Evolutionary conservation across 495 filamentous ascomycete species (phyloP).

Genomic region (Daldinia concentrica): DNA sequence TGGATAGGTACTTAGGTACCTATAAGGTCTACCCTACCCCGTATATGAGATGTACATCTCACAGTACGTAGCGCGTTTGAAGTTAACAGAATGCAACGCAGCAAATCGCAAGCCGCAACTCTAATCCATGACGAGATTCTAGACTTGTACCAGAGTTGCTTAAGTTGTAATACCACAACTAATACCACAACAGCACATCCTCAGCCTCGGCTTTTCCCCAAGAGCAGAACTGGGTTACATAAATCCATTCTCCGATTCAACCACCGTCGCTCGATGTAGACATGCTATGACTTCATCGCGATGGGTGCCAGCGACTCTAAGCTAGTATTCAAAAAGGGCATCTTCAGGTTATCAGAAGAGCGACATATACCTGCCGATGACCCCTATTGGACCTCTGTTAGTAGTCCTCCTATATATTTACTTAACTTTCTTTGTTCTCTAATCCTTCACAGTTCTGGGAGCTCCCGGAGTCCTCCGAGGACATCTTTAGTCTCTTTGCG

Average conservation of each 20-base stretch:
- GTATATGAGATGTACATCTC: too few species aligned
- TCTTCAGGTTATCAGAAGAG: constrained; percentile 95
- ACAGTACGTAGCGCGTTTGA: constrained; percentile 4
- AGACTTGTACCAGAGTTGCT: background rate
- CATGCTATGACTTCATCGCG: constrained; percentile 41
- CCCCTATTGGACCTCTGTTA: constrained; percentile 90
- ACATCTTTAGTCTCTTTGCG: constrained; percentile 96
- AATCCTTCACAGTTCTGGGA: constrained; percentile 85
- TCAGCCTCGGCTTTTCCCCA: background rate
- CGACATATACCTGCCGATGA: constrained; percentile 87
- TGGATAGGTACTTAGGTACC: background rate
- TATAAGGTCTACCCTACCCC: background rate
- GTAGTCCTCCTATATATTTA: constrained; percentile 43
- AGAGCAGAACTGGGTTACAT: background rate
- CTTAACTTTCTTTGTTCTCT: constrained; percentile 4
- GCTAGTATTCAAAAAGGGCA: constrained; percentile 98
- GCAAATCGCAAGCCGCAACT: constrained; percentile 8
- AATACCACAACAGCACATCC: background rate
- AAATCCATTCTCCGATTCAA: constrained; percentile 4
- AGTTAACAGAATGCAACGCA: constrained; percentile 17
- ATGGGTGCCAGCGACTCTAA: constrained; percentile 99
- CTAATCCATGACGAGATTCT: constrained; percentile 11
- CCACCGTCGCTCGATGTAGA: constrained; percentile 38
- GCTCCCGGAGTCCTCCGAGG: constrained; percentile 93
- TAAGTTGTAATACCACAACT: background rate